Evolutionary conservation across 2,329 filamentous ascomycete species (phyloP), one percentile per base, ranked within the genome.

Genomic region (Trichoderma citrinoviride): DNA sequence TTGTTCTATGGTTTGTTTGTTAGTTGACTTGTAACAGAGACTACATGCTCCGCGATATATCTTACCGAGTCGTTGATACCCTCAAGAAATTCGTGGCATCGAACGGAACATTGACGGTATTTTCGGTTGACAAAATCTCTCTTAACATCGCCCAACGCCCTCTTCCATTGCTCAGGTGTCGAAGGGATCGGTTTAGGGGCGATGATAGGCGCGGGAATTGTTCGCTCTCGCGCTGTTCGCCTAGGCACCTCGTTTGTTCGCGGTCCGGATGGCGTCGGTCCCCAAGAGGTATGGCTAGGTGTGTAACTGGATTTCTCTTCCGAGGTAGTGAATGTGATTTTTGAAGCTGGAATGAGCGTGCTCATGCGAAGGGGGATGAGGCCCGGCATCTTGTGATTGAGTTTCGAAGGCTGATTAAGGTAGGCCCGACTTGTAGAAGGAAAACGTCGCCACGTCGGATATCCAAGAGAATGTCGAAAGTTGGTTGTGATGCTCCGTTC

Each of bases 71-170:
- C 77, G 68, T 78, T 80, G 55, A 82, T 73, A 64, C 78, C 80
- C 47, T 81, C 79, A 40, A 87, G 72, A 43, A 87, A 80, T 70
- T 86, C 82, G 54, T 76, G 77, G 72, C 85, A 87, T 50, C 80
- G 77, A 29, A 80, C 75, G 44, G 81, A 81, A 73, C 85, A 87
- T 7, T 81, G 79, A 10, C 83, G 80, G 69, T 84, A 86, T 64
- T 80, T 78, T 64, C 78, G 78, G 69, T 78, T 78, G 21, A 81
- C 68, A 67, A 85, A 85, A 65, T 83, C 81, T 55, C 77, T 75
- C 78, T 87, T 87, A 67, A 86, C 78, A 43, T 86, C 82, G 23
- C 76, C 72, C 61, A 87, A 77, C 6, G 80, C 75, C 58, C 75
- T 77, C 67, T 76, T 80, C 85, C 85, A 87, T 53, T 86, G 83